Base-by-base conservation (phyloP, 2,329 filamentous ascomycete species). In the Tricladium varicosporioides region DNA sequence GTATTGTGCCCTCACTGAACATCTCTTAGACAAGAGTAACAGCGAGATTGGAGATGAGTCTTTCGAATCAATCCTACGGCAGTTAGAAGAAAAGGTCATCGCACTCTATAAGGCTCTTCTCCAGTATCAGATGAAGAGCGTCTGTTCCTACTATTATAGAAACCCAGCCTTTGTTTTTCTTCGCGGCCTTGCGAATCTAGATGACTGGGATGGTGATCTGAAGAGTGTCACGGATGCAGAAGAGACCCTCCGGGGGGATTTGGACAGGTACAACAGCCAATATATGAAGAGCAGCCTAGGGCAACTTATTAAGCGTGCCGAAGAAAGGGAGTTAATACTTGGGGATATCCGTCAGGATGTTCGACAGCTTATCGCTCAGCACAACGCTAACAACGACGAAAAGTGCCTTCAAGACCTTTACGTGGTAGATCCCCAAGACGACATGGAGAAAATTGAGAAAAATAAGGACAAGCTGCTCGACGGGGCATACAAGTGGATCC, bases 51-150 rank as follows among this genome's bases (percentile, higher is more conserved):
- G 51, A 43, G 18, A 48, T 27, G 36, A 54, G 44, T 53, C 50
- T 45, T 53, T 57, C 40, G 50, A 52, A 40, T 33, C 55, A 54
- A 54, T 54, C 36, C 44, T 53, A 36, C 31, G 33, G 42, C 56
- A 69, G 43, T 51, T 70, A 16, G 57, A 72, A 46, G 54, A 62
- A 7, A 52, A 48, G 5, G 63, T 76, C n/a, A 51, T 71, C 27
- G 43, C 68, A 27, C 70, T 77, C 19, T 77, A 77, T 59, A 64
- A 71, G 54, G 66, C 63, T 52, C 67, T 78, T 27, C 69, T 77
- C n/a, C 36, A 61, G 2, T 77, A 74, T 60, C 68, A 73, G 60
- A 75, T 77, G 54, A 74, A 73, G 62, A 77, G 73, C 54, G 63
- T 74, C 45, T 72, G 65, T 52, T 69, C 63, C 5, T 76, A 72